Conservation (phyloP, 257 asterid genomes). For the Jacaranda mimosifolia region DNA sequence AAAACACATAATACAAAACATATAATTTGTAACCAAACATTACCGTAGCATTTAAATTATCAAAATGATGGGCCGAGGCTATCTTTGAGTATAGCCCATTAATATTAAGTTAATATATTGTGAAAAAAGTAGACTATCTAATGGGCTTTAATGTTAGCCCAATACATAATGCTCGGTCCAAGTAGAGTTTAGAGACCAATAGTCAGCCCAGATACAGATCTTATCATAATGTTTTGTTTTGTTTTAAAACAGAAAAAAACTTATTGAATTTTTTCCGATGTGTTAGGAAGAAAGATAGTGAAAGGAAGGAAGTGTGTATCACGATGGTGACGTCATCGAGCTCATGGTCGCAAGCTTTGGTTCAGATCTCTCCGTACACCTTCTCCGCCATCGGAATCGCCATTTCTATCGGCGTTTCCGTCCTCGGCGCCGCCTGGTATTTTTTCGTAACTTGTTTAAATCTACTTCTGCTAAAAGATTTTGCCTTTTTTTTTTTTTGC, state of each 20-base stretch:
- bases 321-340: conserved; percentile 76
- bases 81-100: no score
- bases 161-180: no score
- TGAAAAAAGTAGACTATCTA: no score
- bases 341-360: conserved; percentile 90
- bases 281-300: conserved; percentile 12
- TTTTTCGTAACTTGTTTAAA: neutral
- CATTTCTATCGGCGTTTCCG: conserved; percentile 93
- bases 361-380: conserved; percentile 94
- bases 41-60: neutral
- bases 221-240: conserved; percentile 13
- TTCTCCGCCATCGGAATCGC: conserved; percentile 95
- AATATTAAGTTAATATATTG: no score
- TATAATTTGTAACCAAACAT: neutral
- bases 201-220: neutral
- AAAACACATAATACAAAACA: no score
- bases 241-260: conserved; percentile 6
- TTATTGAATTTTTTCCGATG: conserved; percentile 38
- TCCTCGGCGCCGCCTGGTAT: conserved; percentile 99
- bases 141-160: no score
- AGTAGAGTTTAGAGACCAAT: neutral
- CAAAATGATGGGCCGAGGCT: no score
- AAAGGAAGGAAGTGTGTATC: conserved; percentile 21
- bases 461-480: neutral
- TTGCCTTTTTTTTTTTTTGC: neutral